phyloP scores from a whole-genome alignment of 2,329 filamentous ascomycete species.

The Fusarium lateritium region DNA sequence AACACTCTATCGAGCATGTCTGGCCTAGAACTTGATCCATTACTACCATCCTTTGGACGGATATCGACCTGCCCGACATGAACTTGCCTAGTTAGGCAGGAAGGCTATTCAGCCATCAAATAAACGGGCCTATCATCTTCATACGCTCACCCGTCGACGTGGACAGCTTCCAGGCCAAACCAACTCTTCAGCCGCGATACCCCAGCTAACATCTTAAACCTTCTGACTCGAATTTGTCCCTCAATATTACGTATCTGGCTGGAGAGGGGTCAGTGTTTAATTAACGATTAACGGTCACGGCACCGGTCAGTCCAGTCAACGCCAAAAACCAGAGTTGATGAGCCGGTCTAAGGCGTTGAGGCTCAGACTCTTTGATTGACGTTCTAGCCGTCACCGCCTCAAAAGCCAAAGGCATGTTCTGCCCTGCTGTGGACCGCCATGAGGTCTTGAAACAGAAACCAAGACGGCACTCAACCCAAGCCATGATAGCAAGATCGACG shows the following conservation, averaged over 20 bases:
- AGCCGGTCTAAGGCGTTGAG: slow-evolving; percentile 16
- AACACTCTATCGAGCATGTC: slow-evolving; percentile 1
- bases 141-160: neutral
- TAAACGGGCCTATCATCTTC: slow-evolving; percentile 18
- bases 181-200: slow-evolving; percentile 9
- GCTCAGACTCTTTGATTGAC: slow-evolving; percentile 16
- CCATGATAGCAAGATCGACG: slow-evolving; percentile 1
- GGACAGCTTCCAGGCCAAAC: slow-evolving; percentile 5
- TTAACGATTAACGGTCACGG: slow-evolving; percentile 12
- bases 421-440: slow-evolving; percentile 1
- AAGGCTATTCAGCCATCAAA: slow-evolving; percentile 3
- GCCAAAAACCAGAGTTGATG: slow-evolving; percentile 13
- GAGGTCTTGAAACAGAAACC: slow-evolving; percentile 21
- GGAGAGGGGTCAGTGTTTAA: neutral
- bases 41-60: slow-evolving; percentile 14
- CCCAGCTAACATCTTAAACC: slow-evolving; percentile 3
- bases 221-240: neutral
- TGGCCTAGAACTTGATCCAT: slow-evolving; percentile 16
- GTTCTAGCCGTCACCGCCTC: slow-evolving; percentile 29
- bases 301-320: slow-evolving; percentile 6
- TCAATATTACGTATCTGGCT: slow-evolving; percentile 6
- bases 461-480: slow-evolving; percentile 13
- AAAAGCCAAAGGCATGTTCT: slow-evolving; percentile 12
- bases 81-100: slow-evolving; percentile 25
- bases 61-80: slow-evolving; percentile 10